Base-by-base conservation (phyloP, 2,329 filamentous ascomycete species). In the Aspergillus brunneoviolaceus region DNA sequence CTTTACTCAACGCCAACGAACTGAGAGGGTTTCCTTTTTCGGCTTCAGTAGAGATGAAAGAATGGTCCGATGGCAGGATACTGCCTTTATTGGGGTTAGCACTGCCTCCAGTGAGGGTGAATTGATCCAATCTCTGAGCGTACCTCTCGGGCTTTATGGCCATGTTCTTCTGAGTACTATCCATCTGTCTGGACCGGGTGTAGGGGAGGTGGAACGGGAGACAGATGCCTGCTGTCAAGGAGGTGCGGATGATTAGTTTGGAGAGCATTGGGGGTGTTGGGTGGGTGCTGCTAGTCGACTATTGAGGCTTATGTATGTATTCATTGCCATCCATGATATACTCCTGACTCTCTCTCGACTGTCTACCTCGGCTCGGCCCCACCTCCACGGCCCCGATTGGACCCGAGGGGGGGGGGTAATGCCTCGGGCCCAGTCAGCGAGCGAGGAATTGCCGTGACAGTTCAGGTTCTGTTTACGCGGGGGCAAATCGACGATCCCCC, bases 161-260 rank as follows among this genome's bases (percentile, higher is more conserved):
- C 33, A 23, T 42, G 6, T 25, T n/a, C 14, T 9, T 10, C 7
- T 9, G 27, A 2, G 16, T 14, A 19, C 27, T 7, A 19, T 52
- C 31, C 10, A 14, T 42, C 3, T 55, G 19, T 21, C 29, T 55
- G 1, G 61, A 61, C 9, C 16, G 51, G 2, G 23, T 12, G 45
- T 63, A 63, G 6, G 61, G 61, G 1, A 60, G 16, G 21, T 60
- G 59, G 51, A 62, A 63, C 1, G 61, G 61, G 2, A 49, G 50
- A 21, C 57, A 63, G 16, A 63, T 49, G 3, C 57, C 54, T 2
- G 57, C 57, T 31, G 42, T 29, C 16, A 63, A 25, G 4, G 61
- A 63, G 12, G 31, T 33, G 2, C 55, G 42, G 4, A 58, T 21
- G 4, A 42, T n/a, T 4, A 52, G 1, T 45, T 31, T 58, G 29